phyloP scores from a whole-genome alignment of 2,329 filamentous ascomycete genomes.

The Stemphylium vesicarium region DNA sequence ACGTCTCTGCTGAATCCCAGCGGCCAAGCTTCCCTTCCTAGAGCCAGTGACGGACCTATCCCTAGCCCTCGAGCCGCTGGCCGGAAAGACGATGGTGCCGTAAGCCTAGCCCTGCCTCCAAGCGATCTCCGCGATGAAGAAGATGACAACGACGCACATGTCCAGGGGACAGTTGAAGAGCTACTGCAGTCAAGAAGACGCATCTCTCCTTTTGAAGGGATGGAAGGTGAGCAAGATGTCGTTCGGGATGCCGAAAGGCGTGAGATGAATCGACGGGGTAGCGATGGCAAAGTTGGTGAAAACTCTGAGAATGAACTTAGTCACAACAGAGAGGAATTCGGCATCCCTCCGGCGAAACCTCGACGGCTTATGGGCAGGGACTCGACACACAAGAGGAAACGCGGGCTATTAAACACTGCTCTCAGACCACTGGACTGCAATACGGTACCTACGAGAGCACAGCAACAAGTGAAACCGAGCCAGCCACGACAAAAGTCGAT shows the following conservation, averaged over 20 bases:
- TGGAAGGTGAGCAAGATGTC: constrained; percentile 1
- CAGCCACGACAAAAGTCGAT: background rate
- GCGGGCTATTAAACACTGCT: constrained; percentile 8
- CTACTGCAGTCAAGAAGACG: constrained; percentile 7
- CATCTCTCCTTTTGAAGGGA: constrained; percentile 11
- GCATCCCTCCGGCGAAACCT: background rate
- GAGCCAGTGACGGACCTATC: background rate
- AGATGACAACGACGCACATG: constrained; percentile 3
- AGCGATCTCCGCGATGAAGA: constrained; percentile 2
- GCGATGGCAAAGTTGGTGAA: constrained; percentile 3
- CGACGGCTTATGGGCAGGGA: background rate
- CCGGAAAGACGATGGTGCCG: constrained; percentile 5
- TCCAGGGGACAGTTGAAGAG: constrained; percentile 3
- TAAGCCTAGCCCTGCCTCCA: background rate
- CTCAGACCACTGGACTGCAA: constrained; percentile 2
- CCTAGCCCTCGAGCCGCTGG: background rate
- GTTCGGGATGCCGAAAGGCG: background rate
- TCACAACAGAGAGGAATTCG: background rate
- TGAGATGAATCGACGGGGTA: constrained; percentile 1
- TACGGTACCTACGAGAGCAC: constrained; percentile 2
- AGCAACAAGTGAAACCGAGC: background rate
- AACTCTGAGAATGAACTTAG: background rate
- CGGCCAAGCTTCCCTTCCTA: background rate
- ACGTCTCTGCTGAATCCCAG: constrained; percentile 3
- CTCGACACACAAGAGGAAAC: background rate